phyloP scores from a whole-genome alignment of 805 yeast genomes.

The Zygoascus ofunaensis region DNA sequence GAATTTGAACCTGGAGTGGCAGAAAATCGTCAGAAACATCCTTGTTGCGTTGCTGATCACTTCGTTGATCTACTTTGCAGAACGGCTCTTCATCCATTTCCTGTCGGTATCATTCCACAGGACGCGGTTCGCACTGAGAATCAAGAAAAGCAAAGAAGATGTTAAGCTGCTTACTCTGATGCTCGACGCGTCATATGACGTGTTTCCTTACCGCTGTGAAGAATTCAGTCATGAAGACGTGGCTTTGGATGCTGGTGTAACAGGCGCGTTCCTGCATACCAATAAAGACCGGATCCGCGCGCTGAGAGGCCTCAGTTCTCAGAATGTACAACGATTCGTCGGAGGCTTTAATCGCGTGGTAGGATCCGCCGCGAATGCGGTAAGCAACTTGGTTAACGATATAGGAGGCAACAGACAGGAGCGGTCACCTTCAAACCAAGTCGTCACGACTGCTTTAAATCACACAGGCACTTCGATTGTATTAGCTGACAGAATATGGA shows the following conservation, averaged over 20 bases:
- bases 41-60: conserved; percentile 31
- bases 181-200: conserved; percentile 26
- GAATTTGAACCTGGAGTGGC: conserved; percentile 27
- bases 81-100: conserved; percentile 30
- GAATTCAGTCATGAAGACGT: conserved; percentile 32
- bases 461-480: conserved; percentile 21
- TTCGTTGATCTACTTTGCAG: conserved; percentile 29
- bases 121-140: conserved; percentile 31
- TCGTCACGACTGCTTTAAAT: conserved; percentile 28
- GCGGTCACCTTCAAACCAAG: conserved; percentile 10
- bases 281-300: conserved; percentile 6
- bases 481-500: conserved; percentile 34
- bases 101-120: conserved; percentile 33
- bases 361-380: conserved; percentile 23
- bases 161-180: conserved; percentile 24
- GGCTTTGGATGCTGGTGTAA: conserved; percentile 20
- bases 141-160: conserved; percentile 29
- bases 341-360: conserved; percentile 22
- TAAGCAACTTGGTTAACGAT: conserved; percentile 19
- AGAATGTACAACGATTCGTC: conserved; percentile 19
- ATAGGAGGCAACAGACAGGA: conserved; percentile 13
- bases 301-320: conserved; percentile 24
- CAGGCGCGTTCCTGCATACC: conserved; percentile 9
- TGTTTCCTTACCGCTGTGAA: conserved; percentile 28
- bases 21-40: conserved; percentile 26